Conservation (phyloP, 2,329 filamentous ascomycete genomes). For the Trichoderma asperellum region DNA sequence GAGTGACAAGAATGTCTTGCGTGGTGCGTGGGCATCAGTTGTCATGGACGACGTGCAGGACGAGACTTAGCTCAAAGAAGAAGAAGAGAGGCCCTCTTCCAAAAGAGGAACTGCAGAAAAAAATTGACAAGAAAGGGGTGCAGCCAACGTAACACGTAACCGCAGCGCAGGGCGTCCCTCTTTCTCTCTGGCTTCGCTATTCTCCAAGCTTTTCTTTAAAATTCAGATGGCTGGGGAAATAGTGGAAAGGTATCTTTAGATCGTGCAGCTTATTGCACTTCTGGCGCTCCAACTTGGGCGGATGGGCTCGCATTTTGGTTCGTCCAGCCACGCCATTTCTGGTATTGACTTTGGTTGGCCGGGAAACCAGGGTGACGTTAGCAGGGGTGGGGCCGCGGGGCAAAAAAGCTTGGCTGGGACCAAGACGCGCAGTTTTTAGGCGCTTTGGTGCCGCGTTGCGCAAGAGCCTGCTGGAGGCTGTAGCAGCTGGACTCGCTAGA, state of each 20-base stretch:
- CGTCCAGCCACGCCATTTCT: slow-evolving; percentile 41
- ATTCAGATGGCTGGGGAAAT: slow-evolving; percentile 26
- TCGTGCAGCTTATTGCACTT: slow-evolving; percentile 22
- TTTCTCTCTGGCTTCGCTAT: slow-evolving; percentile 9
- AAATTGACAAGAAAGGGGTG: neutral
- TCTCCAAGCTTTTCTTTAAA: neutral
- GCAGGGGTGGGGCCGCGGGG: slow-evolving; percentile 28
- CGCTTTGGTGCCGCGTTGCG: neutral
- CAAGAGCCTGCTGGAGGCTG: neutral
- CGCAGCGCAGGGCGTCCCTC: neutral
- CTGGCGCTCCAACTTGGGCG: slow-evolving; percentile 25
- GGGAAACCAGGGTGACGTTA: slow-evolving; percentile 34
- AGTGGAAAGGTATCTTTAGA: neutral
- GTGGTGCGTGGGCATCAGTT: slow-evolving; percentile 27
- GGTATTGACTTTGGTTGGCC: slow-evolving; percentile 40
- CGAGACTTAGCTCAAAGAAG: slow-evolving; percentile 29
- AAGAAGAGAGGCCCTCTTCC: slow-evolving; percentile 16
- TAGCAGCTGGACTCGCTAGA: slow-evolving; percentile 3
- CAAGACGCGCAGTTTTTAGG: neutral
- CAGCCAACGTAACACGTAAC: slow-evolving; percentile 15
- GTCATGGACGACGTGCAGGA: slow-evolving; percentile 25
- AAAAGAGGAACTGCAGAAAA: slow-evolving; percentile 17
- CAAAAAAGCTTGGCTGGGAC: slow-evolving; percentile 4
- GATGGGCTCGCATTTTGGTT: slow-evolving; percentile 32
- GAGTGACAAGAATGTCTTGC: slow-evolving; percentile 19